A percentile compares a stretch with the other conserved stretches of the same genome.
These are phyloP conservation scores for Euphorbia schlechtendalii DNA, from an alignment of 441 rosid species.

Conservation along the genomic window DNA sequence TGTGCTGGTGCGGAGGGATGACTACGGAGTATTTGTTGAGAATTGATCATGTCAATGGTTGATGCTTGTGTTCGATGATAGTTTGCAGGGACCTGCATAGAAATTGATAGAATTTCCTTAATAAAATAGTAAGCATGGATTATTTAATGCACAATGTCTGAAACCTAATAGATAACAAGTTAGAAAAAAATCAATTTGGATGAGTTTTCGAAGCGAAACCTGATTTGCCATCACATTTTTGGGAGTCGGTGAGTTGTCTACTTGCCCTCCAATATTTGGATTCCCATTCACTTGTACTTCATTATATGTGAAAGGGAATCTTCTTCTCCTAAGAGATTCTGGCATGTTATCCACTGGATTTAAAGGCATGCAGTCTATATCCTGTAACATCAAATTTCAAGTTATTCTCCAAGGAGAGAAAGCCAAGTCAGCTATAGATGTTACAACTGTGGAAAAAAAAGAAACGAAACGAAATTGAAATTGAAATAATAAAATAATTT, in stretches of 20 bases:
- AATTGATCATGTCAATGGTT: conserved; percentile 27
- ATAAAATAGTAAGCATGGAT: not conserved
- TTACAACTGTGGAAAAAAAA: not conserved
- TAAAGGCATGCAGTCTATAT: conserved; percentile 95
- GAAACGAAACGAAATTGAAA: conserved; percentile 8
- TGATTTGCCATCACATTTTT: conserved; percentile 39
- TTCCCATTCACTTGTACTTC: conserved; percentile 45
- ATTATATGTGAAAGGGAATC: conserved; percentile 34
- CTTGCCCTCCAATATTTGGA: conserved; percentile 37
- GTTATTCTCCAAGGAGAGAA: conserved; percentile 6
- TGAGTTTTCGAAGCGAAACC: conserved; percentile 28
- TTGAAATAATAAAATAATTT: not conserved
- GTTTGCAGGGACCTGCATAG: conserved; percentile 39
- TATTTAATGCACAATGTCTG: not conserved
- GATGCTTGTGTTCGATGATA: conserved; percentile 32
- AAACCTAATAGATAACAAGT: not conserved
- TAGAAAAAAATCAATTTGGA: not conserved
- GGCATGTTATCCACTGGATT: conserved; percentile 88
- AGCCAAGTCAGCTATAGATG: not conserved
- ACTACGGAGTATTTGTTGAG: conserved; percentile 35
- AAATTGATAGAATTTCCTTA: conserved; percentile 11
- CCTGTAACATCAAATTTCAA: conserved; percentile 46
- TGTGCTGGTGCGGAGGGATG: conserved; percentile 38
- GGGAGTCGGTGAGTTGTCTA: conserved; percentile 35
- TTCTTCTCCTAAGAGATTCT: conserved; percentile 67